Evolutionary conservation across 1,284 basidiomycete genomes (phyloP).

Genomic region (Porogramme epimiltina): DNA sequence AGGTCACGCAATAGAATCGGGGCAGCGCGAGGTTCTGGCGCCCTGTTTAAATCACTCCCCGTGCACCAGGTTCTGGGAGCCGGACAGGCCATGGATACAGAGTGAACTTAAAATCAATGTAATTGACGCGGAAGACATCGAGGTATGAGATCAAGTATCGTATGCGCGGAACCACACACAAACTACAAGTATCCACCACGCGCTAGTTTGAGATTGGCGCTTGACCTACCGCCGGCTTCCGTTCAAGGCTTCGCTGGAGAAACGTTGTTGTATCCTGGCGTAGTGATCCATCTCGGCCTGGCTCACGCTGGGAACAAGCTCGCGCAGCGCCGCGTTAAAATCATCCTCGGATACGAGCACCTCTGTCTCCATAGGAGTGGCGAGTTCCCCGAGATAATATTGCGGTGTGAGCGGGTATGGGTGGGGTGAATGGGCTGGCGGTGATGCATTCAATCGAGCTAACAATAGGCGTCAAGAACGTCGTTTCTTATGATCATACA

Average conservation of each 20-base stretch:
- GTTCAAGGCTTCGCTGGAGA: conserved; percentile 43
- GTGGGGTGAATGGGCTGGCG: conserved; percentile 43
- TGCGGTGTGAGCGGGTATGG: conserved; percentile 85
- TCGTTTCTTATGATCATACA: not conserved
- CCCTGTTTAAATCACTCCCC: too few species aligned
- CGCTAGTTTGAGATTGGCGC: too few species aligned
- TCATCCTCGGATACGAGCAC: conserved; percentile 77
- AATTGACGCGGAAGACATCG: too few species aligned
- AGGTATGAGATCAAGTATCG: too few species aligned
- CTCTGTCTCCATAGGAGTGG: conserved; percentile 70
- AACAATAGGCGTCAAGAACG: conserved; percentile 9
- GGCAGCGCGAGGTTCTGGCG: too few species aligned
- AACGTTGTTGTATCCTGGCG: conserved; percentile 69
- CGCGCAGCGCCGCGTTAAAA: conserved; percentile 76
- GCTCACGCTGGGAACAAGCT: conserved; percentile 88
- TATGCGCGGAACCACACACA: too few species aligned
- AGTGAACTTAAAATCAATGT: too few species aligned
- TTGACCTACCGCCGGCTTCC: not conserved
- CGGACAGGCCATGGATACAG: too few species aligned
- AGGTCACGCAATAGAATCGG: too few species aligned
- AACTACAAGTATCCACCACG: too few species aligned
- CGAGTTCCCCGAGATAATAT: conserved; percentile 91
- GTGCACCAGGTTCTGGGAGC: too few species aligned
- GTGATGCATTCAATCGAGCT: conserved; percentile 53
- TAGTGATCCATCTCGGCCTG: conserved; percentile 92